These are phyloP conservation scores for Talaromyces sp. DNA, from an alignment of 2,329 filamentous ascomycete species.

Conservation along the genomic window DNA sequence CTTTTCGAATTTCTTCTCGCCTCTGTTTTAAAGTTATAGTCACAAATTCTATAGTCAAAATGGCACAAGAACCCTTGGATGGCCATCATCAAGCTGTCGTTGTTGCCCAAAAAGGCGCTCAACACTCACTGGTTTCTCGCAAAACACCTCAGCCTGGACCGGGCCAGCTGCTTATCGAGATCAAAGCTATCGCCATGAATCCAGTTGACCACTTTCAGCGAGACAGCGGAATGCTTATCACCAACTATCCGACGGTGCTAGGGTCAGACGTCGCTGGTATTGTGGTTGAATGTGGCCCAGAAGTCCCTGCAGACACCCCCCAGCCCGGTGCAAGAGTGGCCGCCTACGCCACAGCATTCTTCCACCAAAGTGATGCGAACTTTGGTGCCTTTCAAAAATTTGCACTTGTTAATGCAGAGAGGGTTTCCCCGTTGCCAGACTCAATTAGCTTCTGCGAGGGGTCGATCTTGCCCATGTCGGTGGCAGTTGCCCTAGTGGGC, in stretches of 20 bases:
- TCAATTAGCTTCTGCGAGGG: slow-evolving; percentile 20
- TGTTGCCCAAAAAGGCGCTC: not conserved
- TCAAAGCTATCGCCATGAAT: slow-evolving; percentile 37
- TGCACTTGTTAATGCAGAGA: slow-evolving; percentile 26
- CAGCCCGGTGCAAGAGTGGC: slow-evolving; percentile 23
- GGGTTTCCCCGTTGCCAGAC: slow-evolving; percentile 23
- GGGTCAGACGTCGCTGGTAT: slow-evolving; percentile 28
- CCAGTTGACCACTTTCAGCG: slow-evolving; percentile 30
- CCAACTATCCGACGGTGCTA: slow-evolving; percentile 19
- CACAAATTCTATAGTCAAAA: not conserved
- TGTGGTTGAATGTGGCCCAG: slow-evolving; percentile 22
- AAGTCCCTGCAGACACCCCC: slow-evolving; percentile 13
- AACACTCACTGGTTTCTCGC: not conserved
- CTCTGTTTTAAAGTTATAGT: not conserved
- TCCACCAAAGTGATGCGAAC: slow-evolving; percentile 18
- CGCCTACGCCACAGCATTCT: slow-evolving; percentile 24
- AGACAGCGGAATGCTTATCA: slow-evolving; percentile 17
- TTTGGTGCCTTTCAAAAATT: slow-evolving; percentile 24
- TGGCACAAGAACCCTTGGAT: not conserved
- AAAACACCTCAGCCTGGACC: slow-evolving; percentile 26
- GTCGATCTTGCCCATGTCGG: slow-evolving; percentile 21
- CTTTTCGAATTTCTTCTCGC: not conserved
- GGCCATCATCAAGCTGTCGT: slow-evolving; percentile 1
- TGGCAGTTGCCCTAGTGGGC: slow-evolving; percentile 19
- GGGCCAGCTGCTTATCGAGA: slow-evolving; percentile 35